phyloP scores from a whole-genome alignment of 2,329 filamentous ascomycete genomes.

The Cladosporium cucumerinum region DNA sequence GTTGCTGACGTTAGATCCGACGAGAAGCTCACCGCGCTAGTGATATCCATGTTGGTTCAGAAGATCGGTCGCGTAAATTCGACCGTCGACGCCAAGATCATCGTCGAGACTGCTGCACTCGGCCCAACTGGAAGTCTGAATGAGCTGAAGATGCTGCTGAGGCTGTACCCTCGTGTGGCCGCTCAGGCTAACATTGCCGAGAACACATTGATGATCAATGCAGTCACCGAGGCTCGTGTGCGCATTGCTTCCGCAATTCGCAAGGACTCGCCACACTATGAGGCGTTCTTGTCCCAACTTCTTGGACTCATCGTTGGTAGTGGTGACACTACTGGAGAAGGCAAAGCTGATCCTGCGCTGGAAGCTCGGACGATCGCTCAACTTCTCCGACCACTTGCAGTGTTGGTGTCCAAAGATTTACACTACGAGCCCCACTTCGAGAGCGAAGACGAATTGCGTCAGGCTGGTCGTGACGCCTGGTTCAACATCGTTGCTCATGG shows the following conservation, averaged over 20 bases:
- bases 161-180: constrained; percentile 73
- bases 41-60: constrained; percentile 93
- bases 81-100: constrained; percentile 78
- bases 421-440: constrained; percentile 48
- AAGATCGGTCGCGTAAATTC: constrained; percentile 84
- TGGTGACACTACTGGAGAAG: constrained; percentile 68
- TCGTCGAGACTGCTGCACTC: constrained; percentile 74
- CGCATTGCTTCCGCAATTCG: constrained; percentile 69
- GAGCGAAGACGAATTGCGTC: constrained; percentile 43
- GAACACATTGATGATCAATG: constrained; percentile 64
- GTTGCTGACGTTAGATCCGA: constrained; percentile 79
- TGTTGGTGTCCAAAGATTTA: constrained; percentile 67
- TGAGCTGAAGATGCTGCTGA: constrained; percentile 82
- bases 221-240: constrained; percentile 74
- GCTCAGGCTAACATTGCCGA: constrained; percentile 70
- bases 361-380: constrained; percentile 85
- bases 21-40: constrained; percentile 87
- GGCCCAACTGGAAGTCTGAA: constrained; percentile 72
- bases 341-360: constrained; percentile 57
- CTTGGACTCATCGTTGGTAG: constrained; percentile 86
- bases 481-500: constrained; percentile 97
- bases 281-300: constrained; percentile 78
- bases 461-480: constrained; percentile 82
- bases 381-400: constrained; percentile 79
- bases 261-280: constrained; percentile 70